These are phyloP conservation scores for Platanus orientalis DNA, from an alignment of 164 flowering plant species.

Conservation along the genomic window DNA sequence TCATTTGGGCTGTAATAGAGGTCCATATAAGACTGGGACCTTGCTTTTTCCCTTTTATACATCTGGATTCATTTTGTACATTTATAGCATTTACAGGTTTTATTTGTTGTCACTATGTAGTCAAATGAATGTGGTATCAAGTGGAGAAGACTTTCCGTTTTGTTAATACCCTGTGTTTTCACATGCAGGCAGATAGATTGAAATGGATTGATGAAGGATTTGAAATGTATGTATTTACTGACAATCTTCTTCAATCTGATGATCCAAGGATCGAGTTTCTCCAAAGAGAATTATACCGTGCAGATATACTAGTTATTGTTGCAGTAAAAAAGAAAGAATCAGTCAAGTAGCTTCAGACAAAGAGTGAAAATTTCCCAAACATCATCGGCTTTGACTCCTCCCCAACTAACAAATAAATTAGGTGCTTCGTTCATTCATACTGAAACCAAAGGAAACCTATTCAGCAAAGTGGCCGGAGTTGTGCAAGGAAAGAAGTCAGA, in stretches of 20 bases:
- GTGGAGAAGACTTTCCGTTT: background rate
- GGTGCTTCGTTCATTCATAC: constrained; percentile 47
- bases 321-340: constrained; percentile 55
- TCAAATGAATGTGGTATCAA: background rate
- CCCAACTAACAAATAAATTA: constrained; percentile 50
- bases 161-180: background rate
- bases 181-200: constrained; percentile 61
- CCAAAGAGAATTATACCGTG: constrained; percentile 25
- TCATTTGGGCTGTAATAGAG: too few species aligned
- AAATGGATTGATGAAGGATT: constrained; percentile 90
- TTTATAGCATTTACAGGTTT: too few species aligned
- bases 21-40: too few species aligned
- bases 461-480: constrained; percentile 29
- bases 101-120: too few species aligned
- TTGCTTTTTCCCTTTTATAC: too few species aligned
- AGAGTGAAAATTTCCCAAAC: constrained; percentile 43
- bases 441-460: constrained; percentile 29
- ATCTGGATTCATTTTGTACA: too few species aligned
- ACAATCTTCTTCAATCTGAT: constrained; percentile 25
- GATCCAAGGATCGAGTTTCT: constrained; percentile 24
- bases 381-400: constrained; percentile 78
- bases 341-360: constrained; percentile 48
- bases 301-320: constrained; percentile 69
- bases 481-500: constrained; percentile 24
- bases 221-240: constrained; percentile 72